Conservation (phyloP, 2,329 filamentous ascomycete genomes). For the Trichophyton rubrum region DNA sequence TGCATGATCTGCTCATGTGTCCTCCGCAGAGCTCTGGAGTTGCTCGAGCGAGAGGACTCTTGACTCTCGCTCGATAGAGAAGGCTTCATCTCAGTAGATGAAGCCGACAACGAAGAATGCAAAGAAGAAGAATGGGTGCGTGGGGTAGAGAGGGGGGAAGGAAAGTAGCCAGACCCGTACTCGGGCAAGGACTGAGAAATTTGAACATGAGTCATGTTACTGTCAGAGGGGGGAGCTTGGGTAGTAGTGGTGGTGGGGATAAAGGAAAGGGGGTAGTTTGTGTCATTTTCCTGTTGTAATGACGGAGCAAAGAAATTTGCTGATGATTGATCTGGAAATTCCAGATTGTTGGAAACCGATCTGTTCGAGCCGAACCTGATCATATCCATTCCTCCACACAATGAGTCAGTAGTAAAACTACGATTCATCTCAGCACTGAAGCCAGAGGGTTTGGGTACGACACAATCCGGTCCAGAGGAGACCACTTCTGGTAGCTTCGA, state of each 20-base stretch:
- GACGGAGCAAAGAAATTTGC: constrained; percentile 20
- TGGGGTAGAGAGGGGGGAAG: constrained; percentile 15
- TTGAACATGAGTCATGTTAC: constrained; percentile 21
- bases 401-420: constrained; percentile 34
- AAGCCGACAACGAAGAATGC: constrained; percentile 23
- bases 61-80: constrained; percentile 38
- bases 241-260: constrained; percentile 18
- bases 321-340: constrained; percentile 17
- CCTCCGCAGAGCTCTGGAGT: constrained; percentile 35
- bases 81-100: constrained; percentile 40
- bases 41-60: constrained; percentile 31
- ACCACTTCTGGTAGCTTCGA: not conserved
- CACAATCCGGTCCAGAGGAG: constrained; percentile 8
- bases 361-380: constrained; percentile 33
- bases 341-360: constrained; percentile 20
- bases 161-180: constrained; percentile 23
- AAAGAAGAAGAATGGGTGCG: constrained; percentile 24
- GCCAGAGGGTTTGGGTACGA: not conserved
- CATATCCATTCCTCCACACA: constrained; percentile 33
- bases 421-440: constrained; percentile 32
- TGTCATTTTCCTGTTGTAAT: constrained; percentile 19
- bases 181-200: constrained; percentile 22
- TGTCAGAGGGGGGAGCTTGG: constrained; percentile 13
- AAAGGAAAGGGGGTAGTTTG: constrained; percentile 18
- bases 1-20: constrained; percentile 39